Conservation (phyloP, 257 asterid species). For the Plantago major region DNA sequence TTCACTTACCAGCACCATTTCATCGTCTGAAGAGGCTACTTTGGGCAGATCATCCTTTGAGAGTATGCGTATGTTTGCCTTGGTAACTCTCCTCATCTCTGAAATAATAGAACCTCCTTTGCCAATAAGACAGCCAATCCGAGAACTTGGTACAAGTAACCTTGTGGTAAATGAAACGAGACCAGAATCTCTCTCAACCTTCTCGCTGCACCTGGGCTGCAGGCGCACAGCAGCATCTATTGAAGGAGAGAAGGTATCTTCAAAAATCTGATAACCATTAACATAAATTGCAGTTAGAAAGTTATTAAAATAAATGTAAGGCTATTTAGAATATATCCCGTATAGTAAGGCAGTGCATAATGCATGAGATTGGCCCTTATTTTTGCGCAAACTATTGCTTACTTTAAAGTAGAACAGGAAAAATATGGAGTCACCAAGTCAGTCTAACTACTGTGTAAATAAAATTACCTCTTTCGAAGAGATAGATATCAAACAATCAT, state of each 20-base stretch:
- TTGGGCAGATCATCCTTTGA: constrained; percentile 88
- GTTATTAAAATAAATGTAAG: neutral
- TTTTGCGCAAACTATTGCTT: too few relatives aligned
- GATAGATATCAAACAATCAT: constrained; percentile 76
- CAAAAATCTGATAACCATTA: constrained; percentile 43
- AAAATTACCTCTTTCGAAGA: constrained; percentile 67
- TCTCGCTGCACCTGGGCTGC: constrained; percentile 98
- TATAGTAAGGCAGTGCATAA: too few relatives aligned
- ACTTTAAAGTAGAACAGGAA: too few relatives aligned
- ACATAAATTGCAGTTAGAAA: constrained; percentile 15
- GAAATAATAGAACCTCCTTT: constrained; percentile 95
- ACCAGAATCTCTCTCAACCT: constrained; percentile 89
- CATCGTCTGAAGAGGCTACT: constrained; percentile 91
- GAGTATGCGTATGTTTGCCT: constrained; percentile 81
- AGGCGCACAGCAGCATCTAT: constrained; percentile 84
- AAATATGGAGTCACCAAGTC: constrained; percentile 4
- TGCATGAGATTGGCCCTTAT: too few relatives aligned
- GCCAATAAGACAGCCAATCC: constrained; percentile 90
- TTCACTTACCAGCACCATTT: constrained; percentile 84
- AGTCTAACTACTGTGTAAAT: constrained; percentile 9
- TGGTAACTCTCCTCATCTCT: constrained; percentile 84
- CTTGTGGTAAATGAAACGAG: constrained; percentile 71
- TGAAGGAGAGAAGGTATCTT: constrained; percentile 78
- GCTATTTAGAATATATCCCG: too few relatives aligned
- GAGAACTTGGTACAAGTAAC: constrained; percentile 82